Percentiles rank a stretch among this genome's conserved stretches.
phyloP scores from a whole-genome alignment of 2,329 filamentous ascomycete genomes.

The Stagonosporopsis vannaccii region DNA sequence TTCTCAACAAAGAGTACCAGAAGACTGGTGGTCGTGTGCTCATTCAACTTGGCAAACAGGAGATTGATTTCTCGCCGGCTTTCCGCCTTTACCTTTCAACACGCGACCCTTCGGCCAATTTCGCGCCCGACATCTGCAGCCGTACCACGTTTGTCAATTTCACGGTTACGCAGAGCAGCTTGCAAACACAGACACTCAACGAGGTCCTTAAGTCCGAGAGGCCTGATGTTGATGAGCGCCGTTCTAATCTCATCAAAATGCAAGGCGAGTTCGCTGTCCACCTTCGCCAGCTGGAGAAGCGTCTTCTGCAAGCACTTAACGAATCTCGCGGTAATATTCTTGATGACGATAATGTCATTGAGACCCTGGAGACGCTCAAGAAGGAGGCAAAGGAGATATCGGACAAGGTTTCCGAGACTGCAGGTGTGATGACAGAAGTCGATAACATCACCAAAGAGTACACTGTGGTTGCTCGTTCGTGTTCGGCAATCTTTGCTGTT shows the following conservation, averaged over 20 bases:
- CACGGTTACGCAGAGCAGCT: constrained; percentile 96
- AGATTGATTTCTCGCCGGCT: constrained; percentile 97
- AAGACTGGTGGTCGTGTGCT: constrained; percentile 97
- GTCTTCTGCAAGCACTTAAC: constrained; percentile 91
- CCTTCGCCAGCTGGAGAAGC: constrained; percentile 92
- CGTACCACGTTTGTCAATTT: constrained; percentile 99
- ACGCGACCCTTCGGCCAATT: constrained; percentile 92
- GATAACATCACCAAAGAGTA: constrained; percentile 96
- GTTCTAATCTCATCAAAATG: constrained; percentile 97
- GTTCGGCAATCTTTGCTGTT: constrained; percentile 96
- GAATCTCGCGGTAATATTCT: constrained; percentile 97
- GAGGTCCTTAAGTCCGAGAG: constrained; percentile 97
- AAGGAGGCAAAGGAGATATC: constrained; percentile 97
- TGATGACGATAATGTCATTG: constrained; percentile 97
- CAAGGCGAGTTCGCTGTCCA: constrained; percentile 99
- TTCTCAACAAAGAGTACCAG: constrained; percentile 99
- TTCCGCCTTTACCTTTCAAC: constrained; percentile 97
- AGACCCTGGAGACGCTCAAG: constrained; percentile 97
- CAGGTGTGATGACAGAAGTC: constrained; percentile 97
- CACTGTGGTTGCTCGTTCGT: constrained; percentile 89
- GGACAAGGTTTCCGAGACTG: constrained; percentile 93
- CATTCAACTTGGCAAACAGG: constrained; percentile 97
- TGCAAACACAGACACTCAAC: constrained; percentile 97
- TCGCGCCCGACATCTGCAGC: constrained; percentile 96
- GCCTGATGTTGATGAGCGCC: constrained; percentile 93